Evolutionary conservation across 176 grass and related monocot species (phyloP).

Genomic region (Coix lacrymajobi): DNA sequence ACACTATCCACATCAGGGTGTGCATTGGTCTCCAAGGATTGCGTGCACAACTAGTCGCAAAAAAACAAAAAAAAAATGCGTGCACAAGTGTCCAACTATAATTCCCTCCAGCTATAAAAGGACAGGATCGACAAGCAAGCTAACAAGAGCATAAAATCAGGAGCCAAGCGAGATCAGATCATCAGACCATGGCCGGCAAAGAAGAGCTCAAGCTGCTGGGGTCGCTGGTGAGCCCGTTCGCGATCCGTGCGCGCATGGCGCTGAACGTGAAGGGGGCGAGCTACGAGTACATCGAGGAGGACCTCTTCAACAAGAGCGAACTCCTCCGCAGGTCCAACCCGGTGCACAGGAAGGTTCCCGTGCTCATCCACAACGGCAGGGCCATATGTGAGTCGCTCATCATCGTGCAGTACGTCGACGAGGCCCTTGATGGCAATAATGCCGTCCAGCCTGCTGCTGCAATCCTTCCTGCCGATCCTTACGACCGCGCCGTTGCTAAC

Average conservation of each 20-base stretch:
- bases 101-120: too few species aligned
- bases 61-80: too few species aligned
- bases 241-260: background rate
- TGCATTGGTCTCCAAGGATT: too few species aligned
- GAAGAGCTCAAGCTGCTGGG: constrained; percentile 14
- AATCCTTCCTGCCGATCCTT: too few species aligned
- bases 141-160: too few species aligned
- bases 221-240: background rate
- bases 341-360: constrained; percentile 31
- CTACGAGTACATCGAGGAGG: background rate
- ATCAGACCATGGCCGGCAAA: background rate
- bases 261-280: background rate
- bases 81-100: too few species aligned
- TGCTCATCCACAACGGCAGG: constrained; percentile 33
- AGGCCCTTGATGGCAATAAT: too few species aligned
- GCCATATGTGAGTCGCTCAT: constrained; percentile 26
- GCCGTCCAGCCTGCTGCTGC: too few species aligned
- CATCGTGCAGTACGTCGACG: constrained; percentile 36
- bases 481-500: background rate
- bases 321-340: constrained; percentile 30
- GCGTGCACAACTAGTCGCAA: too few species aligned
- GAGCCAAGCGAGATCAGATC: too few species aligned
- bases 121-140: too few species aligned
- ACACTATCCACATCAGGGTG: too few species aligned
- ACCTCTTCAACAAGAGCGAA: constrained; percentile 24